phyloP scores from a whole-genome alignment of 495 filamentous ascomycete species.

The Bryoglossum gracile region DNA sequence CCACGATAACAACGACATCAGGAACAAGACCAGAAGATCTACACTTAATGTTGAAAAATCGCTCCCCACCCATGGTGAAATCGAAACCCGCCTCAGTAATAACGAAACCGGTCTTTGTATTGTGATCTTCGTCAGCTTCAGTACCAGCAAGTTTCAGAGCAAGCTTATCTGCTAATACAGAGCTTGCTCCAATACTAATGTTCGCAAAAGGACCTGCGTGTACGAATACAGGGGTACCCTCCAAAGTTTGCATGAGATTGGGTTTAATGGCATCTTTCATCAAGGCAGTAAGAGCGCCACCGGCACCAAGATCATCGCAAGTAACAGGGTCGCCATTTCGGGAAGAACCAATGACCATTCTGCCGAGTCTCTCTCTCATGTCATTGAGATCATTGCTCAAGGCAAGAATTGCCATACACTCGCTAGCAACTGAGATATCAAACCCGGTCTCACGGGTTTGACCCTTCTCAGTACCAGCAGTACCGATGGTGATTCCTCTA shows the following conservation, averaged over 20 bases:
- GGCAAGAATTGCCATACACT: slow-evolving; percentile 97
- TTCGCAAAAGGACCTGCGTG: slow-evolving; percentile 98
- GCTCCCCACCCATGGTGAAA: slow-evolving; percentile 98
- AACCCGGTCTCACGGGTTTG: slow-evolving; percentile 80
- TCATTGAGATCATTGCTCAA: slow-evolving; percentile 81
- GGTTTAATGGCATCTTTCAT: slow-evolving; percentile 99
- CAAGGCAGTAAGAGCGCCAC: slow-evolving; percentile 84
- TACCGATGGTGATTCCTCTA: slow-evolving; percentile 77
- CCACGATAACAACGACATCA: slow-evolving; percentile 89
- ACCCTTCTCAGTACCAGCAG: slow-evolving; percentile 84
- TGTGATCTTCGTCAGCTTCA: slow-evolving; percentile 84
- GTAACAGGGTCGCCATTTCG: slow-evolving; percentile 83
- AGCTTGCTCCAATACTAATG: slow-evolving; percentile 94
- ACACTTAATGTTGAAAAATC: slow-evolving; percentile 99
- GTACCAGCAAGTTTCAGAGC: slow-evolving; percentile 94
- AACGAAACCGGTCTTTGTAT: slow-evolving; percentile 84
- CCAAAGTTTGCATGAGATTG: slow-evolving; percentile 96
- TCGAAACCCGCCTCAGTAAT: slow-evolving; percentile 98
- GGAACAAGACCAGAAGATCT: slow-evolving; percentile 86
- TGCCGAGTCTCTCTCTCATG: slow-evolving; percentile 88
- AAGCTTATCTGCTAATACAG: slow-evolving; percentile 88
- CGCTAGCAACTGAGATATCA: slow-evolving; percentile 94
- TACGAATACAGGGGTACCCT: slow-evolving; percentile 94
- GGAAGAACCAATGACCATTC: slow-evolving; percentile 94
- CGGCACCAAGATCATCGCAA: slow-evolving; percentile 89